These are phyloP conservation scores for Mrakia frigida DNA, from an alignment of 768 basidiomycete species.

Conservation along the genomic window DNA sequence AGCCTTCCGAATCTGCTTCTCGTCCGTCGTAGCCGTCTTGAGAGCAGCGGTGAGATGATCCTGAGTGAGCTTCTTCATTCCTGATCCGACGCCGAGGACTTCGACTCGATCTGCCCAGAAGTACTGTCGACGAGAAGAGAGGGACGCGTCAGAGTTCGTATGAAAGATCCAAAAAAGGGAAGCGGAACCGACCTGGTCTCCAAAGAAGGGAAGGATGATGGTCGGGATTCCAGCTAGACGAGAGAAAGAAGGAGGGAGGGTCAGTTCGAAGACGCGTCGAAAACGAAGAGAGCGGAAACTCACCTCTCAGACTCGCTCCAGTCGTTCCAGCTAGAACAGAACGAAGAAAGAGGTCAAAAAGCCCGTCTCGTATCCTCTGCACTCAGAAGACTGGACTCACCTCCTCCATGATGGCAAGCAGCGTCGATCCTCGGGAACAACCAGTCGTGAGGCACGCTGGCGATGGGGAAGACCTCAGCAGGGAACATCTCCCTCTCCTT, in stretches of 20 bases:
- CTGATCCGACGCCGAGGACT: constrained; percentile 82
- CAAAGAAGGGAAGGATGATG: constrained; percentile 95
- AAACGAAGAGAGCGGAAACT: constrained; percentile 47
- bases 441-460: constrained; percentile 66
- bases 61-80: constrained; percentile 80
- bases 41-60: constrained; percentile 73
- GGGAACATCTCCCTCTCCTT: constrained; percentile 60
- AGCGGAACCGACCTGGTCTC: constrained; percentile 40
- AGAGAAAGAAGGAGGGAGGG: constrained; percentile 38
- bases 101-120: constrained; percentile 99
- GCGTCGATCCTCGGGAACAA: constrained; percentile 87
- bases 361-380: background rate
- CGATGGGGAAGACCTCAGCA: constrained; percentile 72
- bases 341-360: too few relatives aligned
- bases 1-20: constrained; percentile 82
- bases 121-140: constrained; percentile 53
- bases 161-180: background rate
- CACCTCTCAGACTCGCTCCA: constrained; percentile 73
- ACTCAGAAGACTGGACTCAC: background rate
- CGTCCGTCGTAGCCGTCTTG: constrained; percentile 72
- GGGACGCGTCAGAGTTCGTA: background rate
- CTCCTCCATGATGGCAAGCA: constrained; percentile 94
- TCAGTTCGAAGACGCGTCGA: background rate
- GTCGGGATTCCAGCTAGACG: constrained; percentile 75
- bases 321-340: constrained; percentile 70